Percentiles rank a stretch among this genome's conserved stretches.
Conservation (phyloP, 208 protist genomes). For the Blastocrithidia nonstop region DNA sequence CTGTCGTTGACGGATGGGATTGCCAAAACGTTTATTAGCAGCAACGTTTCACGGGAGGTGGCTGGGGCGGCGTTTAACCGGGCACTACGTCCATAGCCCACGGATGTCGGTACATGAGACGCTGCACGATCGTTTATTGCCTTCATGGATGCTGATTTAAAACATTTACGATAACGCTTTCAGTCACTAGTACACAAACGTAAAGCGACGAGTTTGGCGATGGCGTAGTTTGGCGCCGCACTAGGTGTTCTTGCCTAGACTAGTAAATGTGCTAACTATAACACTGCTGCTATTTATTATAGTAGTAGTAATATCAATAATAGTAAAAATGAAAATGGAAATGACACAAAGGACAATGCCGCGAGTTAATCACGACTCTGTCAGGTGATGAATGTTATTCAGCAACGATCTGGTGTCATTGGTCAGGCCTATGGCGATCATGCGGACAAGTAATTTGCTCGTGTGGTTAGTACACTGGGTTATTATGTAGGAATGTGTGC, state of each 20-base stretch:
- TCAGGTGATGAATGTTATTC: slow-evolving; percentile 28
- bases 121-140: slow-evolving; percentile 11
- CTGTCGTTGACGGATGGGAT: slow-evolving; percentile 14
- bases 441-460: slow-evolving; percentile 39
- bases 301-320: slow-evolving; percentile 25
- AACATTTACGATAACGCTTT: slow-evolving; percentile 11
- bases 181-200: slow-evolving; percentile 12
- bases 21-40: slow-evolving; percentile 5
- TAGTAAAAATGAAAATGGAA: slow-evolving; percentile 22
- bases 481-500: slow-evolving; percentile 77
- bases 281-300: not conserved
- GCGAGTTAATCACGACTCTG: too few relatives aligned
- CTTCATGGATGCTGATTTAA: slow-evolving; percentile 10
- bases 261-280: not conserved
- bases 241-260: slow-evolving; percentile 13
- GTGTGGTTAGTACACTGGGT: slow-evolving; percentile 66
- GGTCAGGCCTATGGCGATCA: slow-evolving; percentile 36
- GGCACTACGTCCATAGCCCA: slow-evolving; percentile 11
- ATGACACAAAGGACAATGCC: slow-evolving; percentile 30
- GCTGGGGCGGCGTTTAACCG: slow-evolving; percentile 8
- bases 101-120: slow-evolving; percentile 13
- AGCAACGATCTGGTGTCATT: slow-evolving; percentile 39
- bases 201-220: slow-evolving; percentile 6
- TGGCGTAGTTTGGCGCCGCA: slow-evolving; percentile 12
- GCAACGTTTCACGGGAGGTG: slow-evolving; percentile 1